Evolutionary conservation across 2,329 filamentous ascomycete genomes (phyloP).

Genomic region (Cadophora luteo-olivacea): DNA sequence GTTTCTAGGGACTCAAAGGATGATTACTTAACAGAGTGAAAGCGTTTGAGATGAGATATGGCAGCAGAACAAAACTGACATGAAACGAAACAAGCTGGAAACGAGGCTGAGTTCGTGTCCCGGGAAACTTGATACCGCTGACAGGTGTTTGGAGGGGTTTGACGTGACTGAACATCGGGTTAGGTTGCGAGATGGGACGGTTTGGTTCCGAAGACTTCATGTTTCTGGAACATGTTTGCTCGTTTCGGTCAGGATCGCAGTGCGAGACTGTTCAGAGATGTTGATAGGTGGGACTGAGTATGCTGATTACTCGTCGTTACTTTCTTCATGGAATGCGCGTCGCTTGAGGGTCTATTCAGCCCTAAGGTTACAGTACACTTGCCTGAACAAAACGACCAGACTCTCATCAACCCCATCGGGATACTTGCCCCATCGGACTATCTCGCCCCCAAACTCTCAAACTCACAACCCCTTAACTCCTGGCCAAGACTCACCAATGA

Average conservation of each 20-base stretch:
- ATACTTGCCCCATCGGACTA: not conserved
- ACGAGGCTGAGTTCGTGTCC: not conserved
- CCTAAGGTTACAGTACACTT: too few relatives aligned
- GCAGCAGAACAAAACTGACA: not conserved
- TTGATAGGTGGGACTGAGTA: not conserved
- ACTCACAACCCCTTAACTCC: not conserved
- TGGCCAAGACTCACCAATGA: not conserved
- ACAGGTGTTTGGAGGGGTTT: conserved; percentile 1
- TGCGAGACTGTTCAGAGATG: not conserved
- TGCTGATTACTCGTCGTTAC: not conserved
- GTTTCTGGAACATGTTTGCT: conserved; percentile 12
- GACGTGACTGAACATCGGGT: not conserved
- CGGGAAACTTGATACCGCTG: not conserved
- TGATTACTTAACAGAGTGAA: not conserved
- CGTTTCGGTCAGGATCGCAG: not conserved
- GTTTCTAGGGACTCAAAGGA: not conserved
- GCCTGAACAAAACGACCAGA: not conserved
- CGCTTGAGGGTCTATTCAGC: not conserved
- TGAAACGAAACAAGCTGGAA: conserved; percentile 13
- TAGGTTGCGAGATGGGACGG: conserved; percentile 7
- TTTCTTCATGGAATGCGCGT: not conserved
- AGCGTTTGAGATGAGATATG: not conserved
- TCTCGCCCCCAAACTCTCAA: not conserved
- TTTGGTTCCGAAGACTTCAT: not conserved
- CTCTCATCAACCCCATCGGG: not conserved